A percentile compares a stretch with the other conserved stretches of the same genome.
Conservation (phyloP, 352 stramenopile species). For the Phytophthora idaei region DNA sequence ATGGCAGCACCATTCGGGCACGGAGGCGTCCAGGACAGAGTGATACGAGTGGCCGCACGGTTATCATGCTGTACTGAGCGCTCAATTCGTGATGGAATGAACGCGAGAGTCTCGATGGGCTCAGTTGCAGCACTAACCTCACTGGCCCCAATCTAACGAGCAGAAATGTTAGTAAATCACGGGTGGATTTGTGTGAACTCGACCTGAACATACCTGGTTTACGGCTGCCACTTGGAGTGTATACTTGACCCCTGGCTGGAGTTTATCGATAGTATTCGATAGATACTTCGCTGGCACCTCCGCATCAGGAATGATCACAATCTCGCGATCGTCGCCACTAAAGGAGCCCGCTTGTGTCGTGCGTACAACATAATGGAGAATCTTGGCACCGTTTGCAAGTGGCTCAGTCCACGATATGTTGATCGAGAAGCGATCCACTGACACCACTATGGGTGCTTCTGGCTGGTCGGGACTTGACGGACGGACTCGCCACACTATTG, state of each 20-base stretch:
- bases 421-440: conserved; percentile 56
- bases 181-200: not conserved
- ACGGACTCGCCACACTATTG: conserved; percentile 56
- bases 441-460: conserved; percentile 25
- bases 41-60: conserved; percentile 43
- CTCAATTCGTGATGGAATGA: conserved; percentile 57
- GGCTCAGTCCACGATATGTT: conserved; percentile 51
- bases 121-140: conserved; percentile 50
- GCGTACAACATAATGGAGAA: conserved; percentile 60
- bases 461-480: conserved; percentile 56
- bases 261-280: conserved; percentile 40
- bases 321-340: conserved; percentile 29
- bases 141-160: conserved; percentile 53
- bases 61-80: conserved; percentile 43
- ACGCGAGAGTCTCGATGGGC: conserved; percentile 63
- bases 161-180: not conserved
- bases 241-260: conserved; percentile 68
- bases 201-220: conserved; percentile 42
- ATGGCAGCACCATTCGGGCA: conserved; percentile 65
- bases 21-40: conserved; percentile 55
- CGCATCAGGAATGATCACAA: conserved; percentile 34
- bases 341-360: conserved; percentile 49
- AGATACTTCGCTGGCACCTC: conserved; percentile 53
- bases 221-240: conserved; percentile 54
- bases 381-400: conserved; percentile 59